Percentiles rank a stretch among this genome's conserved stretches.
phyloP scores from a whole-genome alignment of 805 yeast species.

The Metschnikowia proteae region DNA sequence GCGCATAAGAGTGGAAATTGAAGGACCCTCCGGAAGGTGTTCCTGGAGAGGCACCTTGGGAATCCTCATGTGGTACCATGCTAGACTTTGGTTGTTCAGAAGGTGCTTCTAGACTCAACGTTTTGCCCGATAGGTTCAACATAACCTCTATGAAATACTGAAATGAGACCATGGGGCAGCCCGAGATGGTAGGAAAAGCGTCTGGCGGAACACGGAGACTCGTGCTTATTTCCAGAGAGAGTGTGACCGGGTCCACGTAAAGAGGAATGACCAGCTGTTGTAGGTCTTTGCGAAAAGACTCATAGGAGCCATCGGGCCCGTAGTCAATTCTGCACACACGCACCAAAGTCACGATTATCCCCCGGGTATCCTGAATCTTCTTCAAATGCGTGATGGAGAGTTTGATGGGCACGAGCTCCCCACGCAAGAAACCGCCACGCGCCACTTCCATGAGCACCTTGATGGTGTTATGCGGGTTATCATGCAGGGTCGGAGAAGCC shows the following conservation, averaged over 20 bases:
- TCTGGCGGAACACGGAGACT: slow-evolving; percentile 75
- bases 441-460: slow-evolving; percentile 40
- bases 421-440: slow-evolving; percentile 69
- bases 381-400: slow-evolving; percentile 66
- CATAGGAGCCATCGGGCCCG: slow-evolving; percentile 57
- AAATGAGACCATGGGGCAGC: slow-evolving; percentile 68
- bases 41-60: slow-evolving; percentile 11
- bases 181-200: slow-evolving; percentile 77
- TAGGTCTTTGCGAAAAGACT: slow-evolving; percentile 79
- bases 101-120: slow-evolving; percentile 26
- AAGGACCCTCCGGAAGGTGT: slow-evolving; percentile 19
- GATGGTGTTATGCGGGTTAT: slow-evolving; percentile 26
- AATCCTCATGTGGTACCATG: slow-evolving; percentile 8
- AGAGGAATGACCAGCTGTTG: slow-evolving; percentile 75
- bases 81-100: slow-evolving; percentile 16
- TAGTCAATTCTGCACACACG: slow-evolving; percentile 67
- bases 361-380: slow-evolving; percentile 63
- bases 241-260: slow-evolving; percentile 65
- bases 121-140: slow-evolving; percentile 71
- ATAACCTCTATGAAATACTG: slow-evolving; percentile 83
- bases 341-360: slow-evolving; percentile 74
- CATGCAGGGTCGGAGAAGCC: slow-evolving; percentile 2
- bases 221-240: slow-evolving; percentile 55
- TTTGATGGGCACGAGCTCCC: slow-evolving; percentile 74
- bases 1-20: slow-evolving; percentile 20